Conservation (phyloP, 257 asterid genomes). For the Solanum neorickii region DNA sequence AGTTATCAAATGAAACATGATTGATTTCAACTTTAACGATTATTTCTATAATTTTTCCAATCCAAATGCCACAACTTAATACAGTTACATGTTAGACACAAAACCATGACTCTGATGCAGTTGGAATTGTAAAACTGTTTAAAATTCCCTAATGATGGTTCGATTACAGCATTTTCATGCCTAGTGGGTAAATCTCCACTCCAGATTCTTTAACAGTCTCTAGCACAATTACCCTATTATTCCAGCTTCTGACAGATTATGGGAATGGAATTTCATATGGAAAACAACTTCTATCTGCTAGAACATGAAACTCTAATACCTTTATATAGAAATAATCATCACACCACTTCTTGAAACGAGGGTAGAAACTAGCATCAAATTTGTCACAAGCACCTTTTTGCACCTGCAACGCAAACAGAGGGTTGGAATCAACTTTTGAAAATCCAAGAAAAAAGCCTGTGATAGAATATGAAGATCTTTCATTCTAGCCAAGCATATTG, state of each 20-base stretch:
- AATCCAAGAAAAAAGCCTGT: background rate
- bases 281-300: background rate
- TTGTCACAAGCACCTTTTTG: slow-evolving; percentile 88
- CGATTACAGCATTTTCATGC: background rate
- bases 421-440: background rate
- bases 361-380: slow-evolving; percentile 78
- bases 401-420: slow-evolving; percentile 26
- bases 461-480: background rate
- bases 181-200: background rate
- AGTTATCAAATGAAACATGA: background rate
- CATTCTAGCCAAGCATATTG: background rate
- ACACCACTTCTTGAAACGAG: slow-evolving; percentile 97
- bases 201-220: background rate
- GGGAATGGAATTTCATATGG: background rate
- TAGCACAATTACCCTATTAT: background rate
- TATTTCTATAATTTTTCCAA: background rate
- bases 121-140: background rate
- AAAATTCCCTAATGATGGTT: background rate
- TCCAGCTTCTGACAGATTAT: background rate
- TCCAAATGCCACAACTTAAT: background rate
- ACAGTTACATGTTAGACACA: background rate
- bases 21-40: background rate
- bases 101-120: background rate
- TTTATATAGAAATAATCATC: slow-evolving; percentile 92
- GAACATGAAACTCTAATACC: slow-evolving; percentile 25